Base-by-base conservation (phyloP, 345 rosid genomes). In the Nephelium lappaceum region DNA sequence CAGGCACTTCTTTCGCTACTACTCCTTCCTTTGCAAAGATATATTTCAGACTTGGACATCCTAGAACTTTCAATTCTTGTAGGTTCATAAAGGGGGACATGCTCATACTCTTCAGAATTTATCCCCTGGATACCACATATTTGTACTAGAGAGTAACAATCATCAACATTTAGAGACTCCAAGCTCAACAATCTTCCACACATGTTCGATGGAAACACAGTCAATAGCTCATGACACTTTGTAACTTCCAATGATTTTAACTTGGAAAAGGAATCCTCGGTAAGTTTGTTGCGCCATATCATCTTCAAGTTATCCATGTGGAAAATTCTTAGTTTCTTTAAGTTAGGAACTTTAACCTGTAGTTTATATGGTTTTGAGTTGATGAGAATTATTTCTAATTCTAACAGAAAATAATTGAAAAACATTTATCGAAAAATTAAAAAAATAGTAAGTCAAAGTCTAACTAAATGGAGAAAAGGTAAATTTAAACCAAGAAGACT, bases 261-360 rank as follows among this genome's bases (percentile, higher is more conserved):
- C 53, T 77, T 72, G 65, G 38, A 25, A 19, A 76, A 72, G 4
- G 80, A 76, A 41, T 31, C 72, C 1, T 9, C 53, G 15, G 8
- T 57, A 8, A 72, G 66, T 19, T 73, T 41, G 25, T 51, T 23
- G 21, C 61, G 64, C 78, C 78, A 81, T 47, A 47, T 38, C 23
- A 11, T 77, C 72, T 75, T 39, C 58, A 80, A 38, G 21, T 23
- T 36, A 23, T 47, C 25, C 65, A 81, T 45, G 3, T 25, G 11
- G 2, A 0, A 0, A 3, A 82, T 57, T 4, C 0, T 10, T 51
- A 82, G 0, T 10, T 64, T 11, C 71, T 69, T 63, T 66, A 78
- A 65, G 60, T 38, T 62, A 11, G 84, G 80, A 31, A 75, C 66
- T 36, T 12, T 39, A 43, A 82, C 80, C 61, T 79, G 77, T 64